Conservation (phyloP, 2,329 filamentous ascomycete species). For the Aspergillus ochraceoroseus region DNA sequence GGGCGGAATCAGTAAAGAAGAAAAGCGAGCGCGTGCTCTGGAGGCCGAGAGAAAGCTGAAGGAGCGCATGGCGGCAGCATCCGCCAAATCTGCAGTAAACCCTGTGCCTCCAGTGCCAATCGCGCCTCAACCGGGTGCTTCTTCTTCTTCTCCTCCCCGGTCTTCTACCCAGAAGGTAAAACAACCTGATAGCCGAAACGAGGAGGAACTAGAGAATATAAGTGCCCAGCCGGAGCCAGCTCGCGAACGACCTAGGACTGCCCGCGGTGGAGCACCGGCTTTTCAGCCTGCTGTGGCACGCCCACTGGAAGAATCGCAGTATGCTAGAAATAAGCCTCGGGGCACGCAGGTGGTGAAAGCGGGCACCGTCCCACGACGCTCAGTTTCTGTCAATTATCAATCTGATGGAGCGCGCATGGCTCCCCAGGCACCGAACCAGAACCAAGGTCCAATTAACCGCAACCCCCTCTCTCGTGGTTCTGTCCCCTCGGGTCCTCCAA, state of each 20-base stretch:
- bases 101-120: background rate
- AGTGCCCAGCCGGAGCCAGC: constrained; percentile 6
- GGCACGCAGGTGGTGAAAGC: constrained; percentile 11
- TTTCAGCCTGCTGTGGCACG: constrained; percentile 21
- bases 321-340: constrained; percentile 13
- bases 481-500: background rate
- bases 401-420: constrained; percentile 9
- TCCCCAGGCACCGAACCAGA: constrained; percentile 10
- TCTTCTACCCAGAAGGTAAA: constrained; percentile 18
- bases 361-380: constrained; percentile 24
- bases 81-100: constrained; percentile 8
- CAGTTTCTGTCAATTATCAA: constrained; percentile 25
- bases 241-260: constrained; percentile 3
- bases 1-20: constrained; percentile 90
- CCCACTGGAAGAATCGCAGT: constrained; percentile 21
- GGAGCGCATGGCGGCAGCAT: constrained; percentile 46
- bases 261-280: constrained; percentile 18
- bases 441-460: constrained; percentile 4
- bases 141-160: constrained; percentile 9
- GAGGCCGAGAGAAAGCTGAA: constrained; percentile 72
- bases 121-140: constrained; percentile 1
- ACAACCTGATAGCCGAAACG: constrained; percentile 15
- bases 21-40: constrained; percentile 78
- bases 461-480: background rate
- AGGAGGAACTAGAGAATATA: constrained; percentile 15